Conservation (phyloP, 352 stramenopile species). For the Pythium monospermum region DNA sequence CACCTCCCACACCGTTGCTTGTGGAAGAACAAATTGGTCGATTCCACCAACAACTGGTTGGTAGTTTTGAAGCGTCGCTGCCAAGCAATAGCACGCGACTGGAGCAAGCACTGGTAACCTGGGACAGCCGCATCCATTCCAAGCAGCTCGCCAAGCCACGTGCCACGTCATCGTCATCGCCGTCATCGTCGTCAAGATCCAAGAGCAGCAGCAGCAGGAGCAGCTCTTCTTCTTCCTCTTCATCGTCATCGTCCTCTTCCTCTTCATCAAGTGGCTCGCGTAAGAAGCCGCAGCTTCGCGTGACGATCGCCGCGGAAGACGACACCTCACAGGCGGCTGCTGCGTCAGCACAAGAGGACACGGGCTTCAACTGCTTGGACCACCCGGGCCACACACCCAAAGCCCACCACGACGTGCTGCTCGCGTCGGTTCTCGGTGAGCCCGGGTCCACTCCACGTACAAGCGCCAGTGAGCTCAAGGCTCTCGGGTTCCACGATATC, state of each 20-base stretch:
- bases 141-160: background rate
- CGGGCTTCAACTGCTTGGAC: slow-evolving; percentile 51
- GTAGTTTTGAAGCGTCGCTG: background rate
- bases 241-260: background rate
- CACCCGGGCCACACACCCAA: slow-evolving; percentile 59
- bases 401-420: slow-evolving; percentile 19
- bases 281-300: slow-evolving; percentile 19
- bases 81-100: no score
- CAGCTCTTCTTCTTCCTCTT: no score
- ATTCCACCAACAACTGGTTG: background rate
- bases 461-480: slow-evolving; percentile 35
- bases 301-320: slow-evolving; percentile 11
- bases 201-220: slow-evolving; percentile 3
- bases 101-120: slow-evolving; percentile 32
- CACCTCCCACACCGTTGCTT: background rate
- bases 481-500: slow-evolving; percentile 48
- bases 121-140: slow-evolving; percentile 15
- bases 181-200: background rate
- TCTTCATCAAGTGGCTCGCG: slow-evolving; percentile 1
- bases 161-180: slow-evolving; percentile 30
- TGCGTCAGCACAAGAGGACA: background rate
- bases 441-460: slow-evolving; percentile 61
- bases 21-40: background rate
- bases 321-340: background rate
- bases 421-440: slow-evolving; percentile 36